Conservation (phyloP, 106 monocot genomes). For the Narthecium ossifragum region DNA sequence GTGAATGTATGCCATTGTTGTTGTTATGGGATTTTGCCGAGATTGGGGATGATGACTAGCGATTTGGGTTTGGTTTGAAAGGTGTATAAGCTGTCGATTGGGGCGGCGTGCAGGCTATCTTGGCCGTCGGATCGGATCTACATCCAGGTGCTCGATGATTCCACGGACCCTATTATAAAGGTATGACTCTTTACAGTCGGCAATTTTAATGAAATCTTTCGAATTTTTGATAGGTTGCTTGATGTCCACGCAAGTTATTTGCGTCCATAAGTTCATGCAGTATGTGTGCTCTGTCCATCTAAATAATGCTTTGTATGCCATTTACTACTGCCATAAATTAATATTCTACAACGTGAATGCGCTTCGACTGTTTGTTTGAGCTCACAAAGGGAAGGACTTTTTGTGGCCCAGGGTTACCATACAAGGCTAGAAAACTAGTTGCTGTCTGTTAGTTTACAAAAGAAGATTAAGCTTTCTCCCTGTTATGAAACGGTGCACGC, state of each 20-base stretch:
- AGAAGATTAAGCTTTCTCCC: neutral
- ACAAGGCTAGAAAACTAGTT: too few species aligned
- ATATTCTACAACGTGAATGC: too few species aligned
- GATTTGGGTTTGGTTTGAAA: neutral
- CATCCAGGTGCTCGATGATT: slow-evolving; percentile 61
- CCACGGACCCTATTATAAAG: slow-evolving; percentile 40
- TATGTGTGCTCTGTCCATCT: too few species aligned
- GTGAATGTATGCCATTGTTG: neutral
- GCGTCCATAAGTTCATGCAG: too few species aligned
- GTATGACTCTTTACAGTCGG: too few species aligned
- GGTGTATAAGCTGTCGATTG: slow-evolving; percentile 60
- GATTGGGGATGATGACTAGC: too few species aligned
- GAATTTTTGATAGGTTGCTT: too few species aligned
- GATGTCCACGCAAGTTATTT: too few species aligned
- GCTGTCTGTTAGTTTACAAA: neutral
- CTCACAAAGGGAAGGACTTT: neutral
- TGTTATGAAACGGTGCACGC: neutral
- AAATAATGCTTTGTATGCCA: too few species aligned
- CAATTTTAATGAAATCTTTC: too few species aligned
- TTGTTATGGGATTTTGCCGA: neutral
- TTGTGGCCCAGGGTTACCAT: too few species aligned
- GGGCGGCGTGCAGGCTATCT: slow-evolving; percentile 33
- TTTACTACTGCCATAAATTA: too few species aligned
- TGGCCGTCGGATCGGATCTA: slow-evolving; percentile 58
- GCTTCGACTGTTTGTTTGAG: neutral